Conservation (phyloP, 495 filamentous ascomycete genomes). For the Xylaria palmicola region DNA sequence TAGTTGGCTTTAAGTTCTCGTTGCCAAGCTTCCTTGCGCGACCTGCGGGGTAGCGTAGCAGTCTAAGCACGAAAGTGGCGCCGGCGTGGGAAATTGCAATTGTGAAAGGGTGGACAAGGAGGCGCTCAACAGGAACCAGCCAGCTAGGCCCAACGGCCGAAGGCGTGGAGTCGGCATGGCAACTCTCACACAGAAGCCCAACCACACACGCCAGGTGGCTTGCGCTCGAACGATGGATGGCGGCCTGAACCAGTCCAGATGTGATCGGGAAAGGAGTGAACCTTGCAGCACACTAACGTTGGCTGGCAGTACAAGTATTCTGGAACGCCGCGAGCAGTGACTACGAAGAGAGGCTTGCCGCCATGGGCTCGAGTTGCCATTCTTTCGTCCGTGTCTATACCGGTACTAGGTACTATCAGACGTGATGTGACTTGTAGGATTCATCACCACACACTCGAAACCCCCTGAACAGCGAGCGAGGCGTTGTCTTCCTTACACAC, state of each 20-base stretch:
- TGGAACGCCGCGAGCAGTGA: too few species aligned
- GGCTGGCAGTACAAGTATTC: too few species aligned
- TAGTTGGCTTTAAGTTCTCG: constrained; percentile 4
- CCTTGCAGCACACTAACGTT: too few species aligned
- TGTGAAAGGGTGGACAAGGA: constrained; percentile 7
- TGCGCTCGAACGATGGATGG: too few species aligned
- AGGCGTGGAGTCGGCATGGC: too few species aligned
- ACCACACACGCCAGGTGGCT: too few species aligned
- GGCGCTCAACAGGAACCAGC: background rate
- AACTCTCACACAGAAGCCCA: too few species aligned
- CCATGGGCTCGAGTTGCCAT: constrained; percentile 3
- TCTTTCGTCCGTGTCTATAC: background rate
- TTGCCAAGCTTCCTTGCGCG: constrained; percentile 2
- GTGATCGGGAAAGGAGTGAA: constrained; percentile 8
- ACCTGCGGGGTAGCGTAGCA: constrained; percentile 12
- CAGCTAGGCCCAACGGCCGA: constrained; percentile 7
- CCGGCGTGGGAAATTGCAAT: constrained; percentile 8
- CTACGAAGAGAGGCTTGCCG: background rate
- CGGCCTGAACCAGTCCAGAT: background rate
- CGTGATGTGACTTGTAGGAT: background rate
- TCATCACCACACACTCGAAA: background rate
- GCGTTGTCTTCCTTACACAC: background rate
- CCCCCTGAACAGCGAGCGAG: background rate
- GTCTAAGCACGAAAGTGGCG: constrained; percentile 7
- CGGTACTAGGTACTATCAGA: background rate